Evolutionary conservation across 306 rosid species (phyloP).

Genomic region (Hippophae gyantsensis): DNA sequence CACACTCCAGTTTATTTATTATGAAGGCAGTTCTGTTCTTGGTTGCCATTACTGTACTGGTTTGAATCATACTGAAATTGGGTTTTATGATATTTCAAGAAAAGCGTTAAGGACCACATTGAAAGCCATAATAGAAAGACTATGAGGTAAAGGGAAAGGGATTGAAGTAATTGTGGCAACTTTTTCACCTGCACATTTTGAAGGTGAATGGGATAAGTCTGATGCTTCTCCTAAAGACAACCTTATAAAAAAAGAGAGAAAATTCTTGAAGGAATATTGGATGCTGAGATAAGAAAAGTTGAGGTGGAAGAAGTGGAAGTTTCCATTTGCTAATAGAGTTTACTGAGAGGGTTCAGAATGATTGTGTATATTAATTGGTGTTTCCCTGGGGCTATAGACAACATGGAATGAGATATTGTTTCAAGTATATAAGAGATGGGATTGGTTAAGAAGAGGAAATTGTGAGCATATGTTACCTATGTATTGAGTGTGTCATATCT

Average conservation of each 20-base stretch:
- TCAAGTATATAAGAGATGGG: constrained; percentile 47
- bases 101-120: constrained; percentile 61
- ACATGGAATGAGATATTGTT: constrained; percentile 85
- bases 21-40: constrained; percentile 41
- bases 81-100: constrained; percentile 61
- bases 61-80: constrained; percentile 70
- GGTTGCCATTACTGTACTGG: constrained; percentile 91
- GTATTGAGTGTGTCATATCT: too few species aligned
- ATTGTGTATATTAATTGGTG: constrained; percentile 86
- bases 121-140: constrained; percentile 37
- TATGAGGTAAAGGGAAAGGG: constrained; percentile 17
- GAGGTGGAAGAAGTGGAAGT: constrained; percentile 29
- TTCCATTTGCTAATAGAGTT: constrained; percentile 56
- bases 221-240: constrained; percentile 75
- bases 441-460: not conserved
- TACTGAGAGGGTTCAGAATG: constrained; percentile 63
- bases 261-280: not conserved
- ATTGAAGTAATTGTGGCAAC: constrained; percentile 53
- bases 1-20: constrained; percentile 67
- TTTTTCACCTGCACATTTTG: constrained; percentile 87
- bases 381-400: constrained; percentile 80
- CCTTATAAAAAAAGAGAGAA: constrained; percentile 51
- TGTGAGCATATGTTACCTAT: too few species aligned
- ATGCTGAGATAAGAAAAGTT: constrained; percentile 56
- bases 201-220: constrained; percentile 81